phyloP scores from a whole-genome alignment of 768 basidiomycete species.

The Lactifluus echinatus region DNA sequence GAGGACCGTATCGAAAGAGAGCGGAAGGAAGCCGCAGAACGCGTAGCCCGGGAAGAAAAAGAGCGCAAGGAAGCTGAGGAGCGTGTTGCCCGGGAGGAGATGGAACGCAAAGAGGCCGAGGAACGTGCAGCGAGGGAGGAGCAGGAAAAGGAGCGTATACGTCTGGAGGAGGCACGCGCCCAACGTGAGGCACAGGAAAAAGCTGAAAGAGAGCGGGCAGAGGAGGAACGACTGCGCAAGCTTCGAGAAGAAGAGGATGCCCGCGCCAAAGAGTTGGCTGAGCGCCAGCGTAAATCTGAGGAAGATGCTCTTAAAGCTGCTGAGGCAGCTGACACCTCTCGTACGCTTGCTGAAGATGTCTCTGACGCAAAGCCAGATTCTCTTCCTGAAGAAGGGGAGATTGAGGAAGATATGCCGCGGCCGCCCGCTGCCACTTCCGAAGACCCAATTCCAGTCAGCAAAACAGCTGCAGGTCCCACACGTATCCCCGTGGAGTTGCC shows the following conservation, averaged over 20 bases:
- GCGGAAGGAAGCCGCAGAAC: conserved; percentile 24
- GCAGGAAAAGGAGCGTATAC: conserved; percentile 20
- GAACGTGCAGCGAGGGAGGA: conserved; percentile 26
- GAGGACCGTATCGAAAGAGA: conserved; percentile 32
- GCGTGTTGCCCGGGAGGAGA: conserved; percentile 30
- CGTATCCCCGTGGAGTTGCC: conserved; percentile 37
- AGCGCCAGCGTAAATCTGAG: conserved; percentile 28
- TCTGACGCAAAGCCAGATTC: conserved; percentile 28
- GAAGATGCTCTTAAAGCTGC: conserved; percentile 28
- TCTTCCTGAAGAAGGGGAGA: conserved; percentile 40
- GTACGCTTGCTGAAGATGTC: conserved; percentile 25
- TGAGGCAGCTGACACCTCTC: conserved; percentile 35
- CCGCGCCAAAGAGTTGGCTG: conserved; percentile 24
- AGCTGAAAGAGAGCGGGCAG: conserved; percentile 36
- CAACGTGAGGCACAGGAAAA: conserved; percentile 33
- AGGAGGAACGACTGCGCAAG: conserved; percentile 28
- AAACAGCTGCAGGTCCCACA: conserved; percentile 27
- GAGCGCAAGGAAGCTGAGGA: conserved; percentile 29
- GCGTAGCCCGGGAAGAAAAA: conserved; percentile 22
- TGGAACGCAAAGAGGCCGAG: conserved; percentile 34
- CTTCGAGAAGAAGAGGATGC: conserved; percentile 22
- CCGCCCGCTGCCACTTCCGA: conserved; percentile 20
- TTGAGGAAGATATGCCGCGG: conserved; percentile 32
- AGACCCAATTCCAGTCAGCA: background rate
- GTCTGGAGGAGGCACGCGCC: conserved; percentile 12